These are phyloP conservation scores for Datisca glomerata DNA, from an alignment of 306 rosid species.

Conservation along the genomic window DNA sequence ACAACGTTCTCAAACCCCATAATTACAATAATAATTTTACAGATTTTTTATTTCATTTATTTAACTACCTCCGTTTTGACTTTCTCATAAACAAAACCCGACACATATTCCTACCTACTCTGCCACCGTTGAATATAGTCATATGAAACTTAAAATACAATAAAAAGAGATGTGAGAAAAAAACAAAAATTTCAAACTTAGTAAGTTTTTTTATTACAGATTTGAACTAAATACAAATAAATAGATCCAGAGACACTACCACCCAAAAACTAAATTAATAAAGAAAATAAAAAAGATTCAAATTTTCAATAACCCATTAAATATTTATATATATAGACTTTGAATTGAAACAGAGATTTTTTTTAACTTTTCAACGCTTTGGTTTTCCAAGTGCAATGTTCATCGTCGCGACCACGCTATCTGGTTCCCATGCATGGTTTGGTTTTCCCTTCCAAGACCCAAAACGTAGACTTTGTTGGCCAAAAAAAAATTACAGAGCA, in stretches of 20 bases:
- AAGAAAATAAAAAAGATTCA: background rate
- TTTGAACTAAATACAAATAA: background rate
- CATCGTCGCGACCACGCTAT: constrained; percentile 58
- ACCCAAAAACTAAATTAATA: background rate
- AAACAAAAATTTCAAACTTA: constrained; percentile 44
- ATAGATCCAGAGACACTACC: background rate
- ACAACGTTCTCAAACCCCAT: constrained; percentile 30
- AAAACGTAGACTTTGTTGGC: constrained; percentile 17
- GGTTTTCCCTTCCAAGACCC: constrained; percentile 16
- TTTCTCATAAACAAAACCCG: constrained; percentile 44
- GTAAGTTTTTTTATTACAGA: constrained; percentile 8
- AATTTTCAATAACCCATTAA: background rate
- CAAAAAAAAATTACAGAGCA: constrained; percentile 15
- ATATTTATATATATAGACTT: constrained; percentile 17
- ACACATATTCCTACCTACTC: constrained; percentile 76
- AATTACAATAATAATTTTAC: too few species aligned
- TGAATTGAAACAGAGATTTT: constrained; percentile 16
- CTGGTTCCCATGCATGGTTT: constrained; percentile 34
- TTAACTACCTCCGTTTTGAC: constrained; percentile 31
- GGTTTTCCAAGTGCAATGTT: constrained; percentile 2
- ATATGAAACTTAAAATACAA: too few species aligned
- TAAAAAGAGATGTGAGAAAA: too few species aligned
- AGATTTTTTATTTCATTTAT: too few species aligned
- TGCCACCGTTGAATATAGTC: constrained; percentile 24
- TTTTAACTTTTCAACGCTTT: constrained; percentile 20